Evolutionary conservation across 192 early-diverging fungal species (phyloP), one percentile per base, ranked within the genome.

Genomic region (Coemansia sp.): DNA sequence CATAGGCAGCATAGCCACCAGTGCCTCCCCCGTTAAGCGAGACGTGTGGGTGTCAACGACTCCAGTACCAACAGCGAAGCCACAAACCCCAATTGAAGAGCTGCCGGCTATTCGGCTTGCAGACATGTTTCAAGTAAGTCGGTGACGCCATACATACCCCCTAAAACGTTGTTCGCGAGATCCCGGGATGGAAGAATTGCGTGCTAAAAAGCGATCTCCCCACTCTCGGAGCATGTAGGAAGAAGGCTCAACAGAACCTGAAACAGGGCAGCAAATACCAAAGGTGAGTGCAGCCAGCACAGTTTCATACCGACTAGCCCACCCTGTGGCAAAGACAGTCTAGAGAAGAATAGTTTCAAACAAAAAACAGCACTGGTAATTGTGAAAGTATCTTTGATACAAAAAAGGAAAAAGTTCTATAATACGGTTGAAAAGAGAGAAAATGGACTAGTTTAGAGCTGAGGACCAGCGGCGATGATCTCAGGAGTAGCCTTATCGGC

Each of bases 401-500:
- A 45, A 24, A 57, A 63, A 63, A 62, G 9, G 31, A 14, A 2
- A 13, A 38, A 45, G 36, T 16, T 69, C 50, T 55, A 69, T 69
- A 48, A 35, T 68, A 68, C 66, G 34, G 16, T 5, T 21, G 21
- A 11, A 69, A 31, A 34, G 23, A 56, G n/a, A 33, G 38, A 24
- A 70, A 40, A 31, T 51, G 9, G 11, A 10, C n/a, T 3, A 8
- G 4, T 18, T 77, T 74, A 84, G 66, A 85, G 62, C 70, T 85
- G 73, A 60, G 91, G 86, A 33, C 89, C 93, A 63, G 89, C 89
- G 51, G 83, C 84, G 42, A 94, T 73, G 62, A 92, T 89, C 61
- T 90, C 90, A 56, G 87, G 60, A 34, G 89, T 86, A 63, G 91
- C 86, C 69, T 92, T 86, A 68, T 90, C 88, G 46, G 88, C 87